Base-by-base conservation (phyloP, 352 stramenopile genomes). In the Phytophthora chlamydospora region DNA sequence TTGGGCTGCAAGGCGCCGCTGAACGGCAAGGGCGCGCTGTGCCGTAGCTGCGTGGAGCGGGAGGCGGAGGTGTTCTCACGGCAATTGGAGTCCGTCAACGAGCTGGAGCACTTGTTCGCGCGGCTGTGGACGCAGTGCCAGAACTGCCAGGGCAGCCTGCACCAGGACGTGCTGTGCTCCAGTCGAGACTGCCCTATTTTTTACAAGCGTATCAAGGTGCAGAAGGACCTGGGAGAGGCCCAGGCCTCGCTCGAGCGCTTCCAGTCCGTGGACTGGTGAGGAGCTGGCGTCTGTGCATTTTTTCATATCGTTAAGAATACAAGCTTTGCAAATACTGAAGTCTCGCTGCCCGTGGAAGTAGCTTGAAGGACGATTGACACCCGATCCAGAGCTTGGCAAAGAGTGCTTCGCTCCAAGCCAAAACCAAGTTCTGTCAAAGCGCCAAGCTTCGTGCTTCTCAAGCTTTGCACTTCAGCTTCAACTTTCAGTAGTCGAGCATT, bases 171-270 rank as follows among this genome's bases (percentile, higher is more conserved):
- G 63, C 71, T 97, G n/a, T 99, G 97, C 80, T 98, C 95, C 36
- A 98, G 95, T 64, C 94, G 97, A 66, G 98, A 99, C 64, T 99
- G 98, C 56, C 95, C 95, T 31, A 99, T 99, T 61, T 99, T 99
- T 71, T 99, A 99, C 82, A 98, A 99, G 68, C 93, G 98, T 53
- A 99, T 99, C 73, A 99, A 99, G 83, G 97, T 99, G 31, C 95
- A 99, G 76, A 98, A 98, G 65, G 98, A 99, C 59, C 90, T 99
- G 51, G 83, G 90, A 43, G 87, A 98, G 52, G 90, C 91, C 5
- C 94, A 99, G 68, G 82, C 95, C 5, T 80, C 93, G 43, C 73
- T 99, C 47, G 95, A 99, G 58, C 95, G 95, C 63, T 99, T 99
- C 71, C 78, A 93, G 57, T 89, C 82, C 2, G 76, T 89, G 44